phyloP scores from a whole-genome alignment of 129 eudicot species.

The Rutidosis leptorrhynchoides region DNA sequence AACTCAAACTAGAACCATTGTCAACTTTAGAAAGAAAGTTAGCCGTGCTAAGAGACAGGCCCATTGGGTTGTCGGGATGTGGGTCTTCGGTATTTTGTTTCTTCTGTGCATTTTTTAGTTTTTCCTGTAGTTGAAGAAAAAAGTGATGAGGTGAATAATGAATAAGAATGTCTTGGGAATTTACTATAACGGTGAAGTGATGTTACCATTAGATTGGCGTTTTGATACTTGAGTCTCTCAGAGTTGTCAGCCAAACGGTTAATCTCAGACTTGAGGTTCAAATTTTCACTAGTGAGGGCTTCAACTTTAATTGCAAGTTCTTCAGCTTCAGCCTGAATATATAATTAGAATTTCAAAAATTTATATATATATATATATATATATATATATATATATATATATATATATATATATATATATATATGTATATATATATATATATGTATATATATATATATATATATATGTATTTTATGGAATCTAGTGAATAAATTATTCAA shows the following conservation, averaged over 20 bases:
- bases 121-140: conserved; percentile 45
- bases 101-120: conserved; percentile 37
- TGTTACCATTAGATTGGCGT: conserved; percentile 64
- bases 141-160: not conserved
- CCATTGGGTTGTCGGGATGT: conserved; percentile 22
- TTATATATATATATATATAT: not conserved
- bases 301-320: conserved; percentile 77
- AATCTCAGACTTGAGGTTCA: conserved; percentile 69
- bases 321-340: conserved; percentile 92
- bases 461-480: no score
- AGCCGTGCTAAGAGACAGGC: conserved; percentile 59
- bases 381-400: no score
- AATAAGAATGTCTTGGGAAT: not conserved
- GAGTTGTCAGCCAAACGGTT: conserved; percentile 60
- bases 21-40: conserved; percentile 76
- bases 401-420: no score
- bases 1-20: conserved; percentile 42
- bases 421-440: no score
- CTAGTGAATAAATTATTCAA: no score
- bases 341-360: not conserved
- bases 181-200: no score
- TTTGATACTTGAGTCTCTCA: conserved; percentile 66
- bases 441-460: no score
- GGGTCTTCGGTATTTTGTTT: conserved; percentile 39
- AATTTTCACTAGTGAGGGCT: conserved; percentile 62